phyloP scores from a whole-genome alignment of 805 yeast species.

The Kodamaea nitidulidarum region DNA sequence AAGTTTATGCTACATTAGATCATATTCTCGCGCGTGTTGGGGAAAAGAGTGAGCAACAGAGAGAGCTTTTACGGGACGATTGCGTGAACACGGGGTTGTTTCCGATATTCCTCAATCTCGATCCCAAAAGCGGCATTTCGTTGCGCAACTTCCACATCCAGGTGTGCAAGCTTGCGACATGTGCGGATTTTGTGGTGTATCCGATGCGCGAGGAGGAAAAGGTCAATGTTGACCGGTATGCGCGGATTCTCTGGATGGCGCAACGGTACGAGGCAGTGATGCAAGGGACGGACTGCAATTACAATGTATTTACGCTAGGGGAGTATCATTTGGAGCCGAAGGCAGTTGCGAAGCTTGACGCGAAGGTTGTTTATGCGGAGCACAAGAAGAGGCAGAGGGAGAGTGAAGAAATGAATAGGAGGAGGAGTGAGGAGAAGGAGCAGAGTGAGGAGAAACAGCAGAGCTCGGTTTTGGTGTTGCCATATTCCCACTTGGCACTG shows the following conservation, averaged over 20 bases:
- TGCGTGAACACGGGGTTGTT: constrained; percentile 39
- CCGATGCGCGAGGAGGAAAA: constrained; percentile 10
- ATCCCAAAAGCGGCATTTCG: constrained; percentile 69
- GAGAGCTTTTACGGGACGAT: constrained; percentile 36
- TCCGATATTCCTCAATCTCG: constrained; percentile 56
- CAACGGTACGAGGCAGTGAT: constrained; percentile 25
- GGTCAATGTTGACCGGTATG: constrained; percentile 18
- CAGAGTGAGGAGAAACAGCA: not conserved
- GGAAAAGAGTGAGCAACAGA: constrained; percentile 22
- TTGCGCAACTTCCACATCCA: constrained; percentile 85
- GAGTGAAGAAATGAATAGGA: not conserved
- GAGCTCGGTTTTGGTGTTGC: no score
- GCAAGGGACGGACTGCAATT: constrained; percentile 7
- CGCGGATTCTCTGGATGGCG: constrained; percentile 36
- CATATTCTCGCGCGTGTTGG: constrained; percentile 16
- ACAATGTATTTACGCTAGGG: constrained; percentile 21
- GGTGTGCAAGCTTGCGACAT: constrained; percentile 68
- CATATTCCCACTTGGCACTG: no score
- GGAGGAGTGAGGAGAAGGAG: not conserved
- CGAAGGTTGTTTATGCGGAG: constrained; percentile 3
- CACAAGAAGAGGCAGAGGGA: not conserved
- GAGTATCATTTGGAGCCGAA: constrained; percentile 6
- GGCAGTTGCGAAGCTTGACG: constrained; percentile 1
- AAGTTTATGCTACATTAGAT: constrained; percentile 21
- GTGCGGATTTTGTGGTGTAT: constrained; percentile 77